Evolutionary conservation across 2,329 filamentous ascomycete genomes (phyloP), one percentile per base, ranked within the genome.

Genomic region (Lachnellula cervina): DNA sequence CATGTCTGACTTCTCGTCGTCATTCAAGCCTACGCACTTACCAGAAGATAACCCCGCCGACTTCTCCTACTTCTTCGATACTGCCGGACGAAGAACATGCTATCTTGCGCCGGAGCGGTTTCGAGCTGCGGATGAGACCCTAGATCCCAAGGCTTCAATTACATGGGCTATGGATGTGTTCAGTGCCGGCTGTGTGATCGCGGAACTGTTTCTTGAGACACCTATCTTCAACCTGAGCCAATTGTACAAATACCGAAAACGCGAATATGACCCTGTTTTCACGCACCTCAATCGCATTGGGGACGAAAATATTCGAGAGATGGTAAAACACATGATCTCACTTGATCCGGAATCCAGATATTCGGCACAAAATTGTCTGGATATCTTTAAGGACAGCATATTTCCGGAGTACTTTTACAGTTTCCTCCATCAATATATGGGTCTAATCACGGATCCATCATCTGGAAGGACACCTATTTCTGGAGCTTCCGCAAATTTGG

Each of bases 161-260:
- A 87, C 84, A 48, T 97, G 93, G 92, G 93, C 94, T 38, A 99
- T 99, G 95, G 94, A 99, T 70, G 87, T 99, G 37, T 99, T 99
- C 76, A 97, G 94, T 71, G 88, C 88, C 21, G 94, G 94, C 7
- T 99, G 95, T 70, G 92, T 97, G 40, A 96, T 99, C 66, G 94
- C 94, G 1, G 94, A 99, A 71, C 79, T 99, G 38, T 97, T 99
- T 64, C 81, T 97, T 5, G 94, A 99, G 73, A 82, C 91, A 0
- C 92, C 95, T 8, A 93, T 97, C n/a, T 97, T 99, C 73, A 96
- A 86, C n/a, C 80, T 99, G 11, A 96, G 90, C 65, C 93, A 97
- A 71, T 82, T 99, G 52, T 97, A 93, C 77, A 93, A 92, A 69
- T 99, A 97, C 69, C 87, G 91, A 42, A 87, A 89, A 60, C 89